These are phyloP conservation scores for Cicer bijugum DNA, from an alignment of 306 rosid species.

Conservation along the genomic window DNA sequence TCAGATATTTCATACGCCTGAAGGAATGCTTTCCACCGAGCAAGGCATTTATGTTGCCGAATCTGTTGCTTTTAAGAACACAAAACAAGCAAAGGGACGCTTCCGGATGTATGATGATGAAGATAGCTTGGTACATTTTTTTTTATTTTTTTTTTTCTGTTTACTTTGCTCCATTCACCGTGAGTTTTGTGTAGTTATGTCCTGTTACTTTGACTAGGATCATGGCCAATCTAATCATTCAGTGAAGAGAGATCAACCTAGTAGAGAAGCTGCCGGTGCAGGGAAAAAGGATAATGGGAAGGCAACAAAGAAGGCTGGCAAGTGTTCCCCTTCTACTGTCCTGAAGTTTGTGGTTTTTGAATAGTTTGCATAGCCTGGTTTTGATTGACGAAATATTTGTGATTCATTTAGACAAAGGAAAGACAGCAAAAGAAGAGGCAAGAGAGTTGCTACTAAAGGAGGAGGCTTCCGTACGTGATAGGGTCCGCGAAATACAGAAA, in stretches of 20 bases:
- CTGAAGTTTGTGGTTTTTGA: constrained; percentile 19
- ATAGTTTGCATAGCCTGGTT: constrained; percentile 9
- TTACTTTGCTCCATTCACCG: not conserved
- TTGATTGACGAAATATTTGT: constrained; percentile 3
- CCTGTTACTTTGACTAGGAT: constrained; percentile 54
- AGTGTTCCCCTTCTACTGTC: constrained; percentile 46
- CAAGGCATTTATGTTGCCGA: constrained; percentile 95
- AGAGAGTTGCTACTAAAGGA: constrained; percentile 80
- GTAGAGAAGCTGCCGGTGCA: constrained; percentile 60
- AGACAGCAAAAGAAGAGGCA: constrained; percentile 93
- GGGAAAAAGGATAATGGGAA: constrained; percentile 79
- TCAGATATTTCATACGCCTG: constrained; percentile 92
- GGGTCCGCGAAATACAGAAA: constrained; percentile 68
- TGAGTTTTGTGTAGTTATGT: constrained; percentile 10
- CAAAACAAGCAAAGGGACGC: constrained; percentile 87
- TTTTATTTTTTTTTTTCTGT: constrained; percentile 17
- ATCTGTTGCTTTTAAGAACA: constrained; percentile 69
- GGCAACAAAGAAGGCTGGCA: constrained; percentile 82
- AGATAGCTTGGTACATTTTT: constrained; percentile 56
- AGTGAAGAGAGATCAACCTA: constrained; percentile 66
- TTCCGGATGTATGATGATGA: constrained; percentile 73
- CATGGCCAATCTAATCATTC: constrained; percentile 65
- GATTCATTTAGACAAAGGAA: constrained; percentile 71
- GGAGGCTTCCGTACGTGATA: constrained; percentile 82
- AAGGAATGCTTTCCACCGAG: constrained; percentile 88